phyloP scores from a whole-genome alignment of 305 asterid species.

The Fraxinus velutina region DNA sequence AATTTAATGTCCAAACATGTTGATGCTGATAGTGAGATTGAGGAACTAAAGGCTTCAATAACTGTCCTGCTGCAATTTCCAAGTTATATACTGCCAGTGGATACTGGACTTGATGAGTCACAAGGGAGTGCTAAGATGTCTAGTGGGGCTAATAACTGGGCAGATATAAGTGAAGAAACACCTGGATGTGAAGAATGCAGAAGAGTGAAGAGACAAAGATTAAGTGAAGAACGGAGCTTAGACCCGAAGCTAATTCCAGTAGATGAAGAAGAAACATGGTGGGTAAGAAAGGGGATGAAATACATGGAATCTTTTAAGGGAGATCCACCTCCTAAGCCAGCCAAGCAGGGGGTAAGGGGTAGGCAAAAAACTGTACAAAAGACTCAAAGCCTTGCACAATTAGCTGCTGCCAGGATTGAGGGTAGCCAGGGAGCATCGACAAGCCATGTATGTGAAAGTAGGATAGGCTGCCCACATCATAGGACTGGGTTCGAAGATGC shows the following conservation, averaged over 20 bases:
- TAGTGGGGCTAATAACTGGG: slow-evolving; percentile 37
- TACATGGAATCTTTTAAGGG: slow-evolving; percentile 56
- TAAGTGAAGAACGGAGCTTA: slow-evolving; percentile 63
- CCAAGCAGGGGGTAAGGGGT: slow-evolving; percentile 73
- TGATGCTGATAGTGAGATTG: slow-evolving; percentile 49
- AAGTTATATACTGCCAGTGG: slow-evolving; percentile 31
- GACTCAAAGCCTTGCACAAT: slow-evolving; percentile 92
- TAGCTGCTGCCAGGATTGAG: slow-evolving; percentile 93
- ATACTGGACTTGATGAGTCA: slow-evolving; percentile 54
- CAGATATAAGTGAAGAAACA: slow-evolving; percentile 62
- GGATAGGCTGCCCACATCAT: slow-evolving; percentile 77
- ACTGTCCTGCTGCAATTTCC: slow-evolving; percentile 64
- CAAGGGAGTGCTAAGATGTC: slow-evolving; percentile 47
- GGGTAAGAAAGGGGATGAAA: slow-evolving; percentile 77
- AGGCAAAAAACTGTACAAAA: slow-evolving; percentile 88
- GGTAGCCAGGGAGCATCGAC: slow-evolving; percentile 98
- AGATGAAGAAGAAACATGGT: slow-evolving; percentile 88
- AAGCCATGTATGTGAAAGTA: slow-evolving; percentile 87
- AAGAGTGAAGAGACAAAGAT: slow-evolving; percentile 72
- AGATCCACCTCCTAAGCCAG: slow-evolving; percentile 86
- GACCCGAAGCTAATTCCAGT: slow-evolving; percentile 41
- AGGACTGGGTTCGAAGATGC: slow-evolving; percentile 54
- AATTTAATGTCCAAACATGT: slow-evolving; percentile 36
- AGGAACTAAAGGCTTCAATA: slow-evolving; percentile 67
- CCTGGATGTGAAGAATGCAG: slow-evolving; percentile 95